phyloP scores from a whole-genome alignment of 2,329 filamentous ascomycete genomes.

The Cadophora sp. region DNA sequence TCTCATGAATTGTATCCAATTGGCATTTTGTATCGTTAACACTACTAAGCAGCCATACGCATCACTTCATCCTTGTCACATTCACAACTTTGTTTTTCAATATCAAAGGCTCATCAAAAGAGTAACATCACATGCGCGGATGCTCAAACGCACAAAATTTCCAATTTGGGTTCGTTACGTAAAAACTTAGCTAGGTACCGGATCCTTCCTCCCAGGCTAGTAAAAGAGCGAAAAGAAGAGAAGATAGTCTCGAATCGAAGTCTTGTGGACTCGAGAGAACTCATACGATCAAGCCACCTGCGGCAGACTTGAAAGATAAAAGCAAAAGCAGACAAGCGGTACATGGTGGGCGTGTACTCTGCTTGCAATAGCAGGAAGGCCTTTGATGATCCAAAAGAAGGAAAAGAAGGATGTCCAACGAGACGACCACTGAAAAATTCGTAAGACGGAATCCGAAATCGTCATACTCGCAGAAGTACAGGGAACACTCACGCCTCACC shows the following conservation, averaged over 20 bases:
- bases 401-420: background rate
- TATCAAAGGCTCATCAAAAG: no score
- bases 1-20: no score
- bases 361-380: slow-evolving; percentile 16
- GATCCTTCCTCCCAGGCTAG: background rate
- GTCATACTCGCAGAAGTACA: background rate
- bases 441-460: background rate
- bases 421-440: background rate
- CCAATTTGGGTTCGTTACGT: background rate
- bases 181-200: background rate
- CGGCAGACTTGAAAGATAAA: background rate
- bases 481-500: slow-evolving; percentile 7
- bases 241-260: background rate
- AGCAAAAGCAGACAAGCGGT: slow-evolving; percentile 4
- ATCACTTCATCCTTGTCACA: no score
- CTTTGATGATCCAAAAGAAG: background rate
- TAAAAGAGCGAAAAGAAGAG: slow-evolving; percentile 5
- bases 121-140: no score
- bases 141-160: background rate
- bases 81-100: no score
- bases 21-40: no score
- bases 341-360: slow-evolving; percentile 11
- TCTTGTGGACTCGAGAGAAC: background rate
- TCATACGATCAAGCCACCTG: background rate
- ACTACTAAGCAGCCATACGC: no score